Conservation (phyloP, 768 basidiomycete species). For the Lactarius pseudohatsudake region DNA sequence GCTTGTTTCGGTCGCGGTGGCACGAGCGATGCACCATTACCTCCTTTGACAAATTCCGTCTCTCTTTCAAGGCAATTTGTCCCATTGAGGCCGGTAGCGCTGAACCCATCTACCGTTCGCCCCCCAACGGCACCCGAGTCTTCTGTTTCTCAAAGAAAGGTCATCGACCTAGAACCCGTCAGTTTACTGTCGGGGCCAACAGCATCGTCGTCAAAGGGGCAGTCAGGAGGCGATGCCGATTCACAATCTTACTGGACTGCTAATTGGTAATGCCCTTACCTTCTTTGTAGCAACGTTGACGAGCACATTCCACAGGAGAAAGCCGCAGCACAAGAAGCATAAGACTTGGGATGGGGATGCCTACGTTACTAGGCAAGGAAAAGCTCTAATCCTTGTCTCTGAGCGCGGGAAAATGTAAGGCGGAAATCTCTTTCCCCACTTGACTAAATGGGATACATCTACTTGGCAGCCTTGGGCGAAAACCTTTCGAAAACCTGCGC, state of each 20-base stretch:
- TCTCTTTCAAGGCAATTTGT: conserved; percentile 36
- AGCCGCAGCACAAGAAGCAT: conserved; percentile 70
- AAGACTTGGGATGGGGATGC: conserved; percentile 87
- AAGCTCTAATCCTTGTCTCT: conserved; percentile 59
- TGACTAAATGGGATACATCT: neutral
- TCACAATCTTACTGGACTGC: conserved; percentile 58
- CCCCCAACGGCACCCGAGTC: conserved; percentile 28
- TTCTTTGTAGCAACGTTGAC: conserved; percentile 8
- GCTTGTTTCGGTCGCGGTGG: conserved; percentile 54
- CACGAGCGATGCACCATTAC: conserved; percentile 28
- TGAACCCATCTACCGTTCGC: conserved; percentile 35
- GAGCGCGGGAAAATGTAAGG: conserved; percentile 70
- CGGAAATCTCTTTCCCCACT: conserved; percentile 1
- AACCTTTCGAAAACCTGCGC: conserved; percentile 56
- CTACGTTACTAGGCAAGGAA: conserved; percentile 52
- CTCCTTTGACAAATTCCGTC: conserved; percentile 33
- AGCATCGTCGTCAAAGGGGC: conserved; percentile 16
- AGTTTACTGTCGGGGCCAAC: conserved; percentile 21
- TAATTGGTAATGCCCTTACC: conserved; percentile 52
- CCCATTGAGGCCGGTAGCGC: conserved; percentile 34
- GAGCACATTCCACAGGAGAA: conserved; percentile 52
- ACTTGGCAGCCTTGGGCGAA: conserved; percentile 54
- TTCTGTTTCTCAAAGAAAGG: conserved; percentile 33
- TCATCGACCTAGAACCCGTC: conserved; percentile 44
- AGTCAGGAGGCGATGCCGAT: conserved; percentile 21